Percentiles rank a stretch among this genome's conserved stretches.
phyloP scores from a whole-genome alignment of 331 rosid genomes.

The Acacia pycnantha region DNA sequence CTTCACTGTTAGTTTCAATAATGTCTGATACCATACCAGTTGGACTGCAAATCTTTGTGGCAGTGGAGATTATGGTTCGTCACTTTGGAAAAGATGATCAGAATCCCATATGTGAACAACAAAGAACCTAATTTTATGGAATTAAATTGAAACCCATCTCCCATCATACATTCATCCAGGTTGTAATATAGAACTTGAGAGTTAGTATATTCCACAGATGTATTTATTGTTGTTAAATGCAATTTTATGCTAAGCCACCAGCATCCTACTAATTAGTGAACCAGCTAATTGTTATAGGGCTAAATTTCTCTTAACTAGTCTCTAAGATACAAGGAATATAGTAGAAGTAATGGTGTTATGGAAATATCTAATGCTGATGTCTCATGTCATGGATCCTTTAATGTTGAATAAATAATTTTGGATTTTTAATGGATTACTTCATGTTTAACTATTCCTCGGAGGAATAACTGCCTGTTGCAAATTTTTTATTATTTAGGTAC shows the following conservation, averaged over 20 bases:
- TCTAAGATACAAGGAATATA: background rate
- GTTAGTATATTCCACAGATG: background rate
- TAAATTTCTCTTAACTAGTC: background rate
- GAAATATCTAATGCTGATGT: background rate
- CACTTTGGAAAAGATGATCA: background rate
- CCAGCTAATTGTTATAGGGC: background rate
- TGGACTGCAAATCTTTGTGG: background rate
- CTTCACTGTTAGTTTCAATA: background rate
- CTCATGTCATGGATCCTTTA: background rate
- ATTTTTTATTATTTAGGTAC: background rate
- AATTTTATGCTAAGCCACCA: background rate
- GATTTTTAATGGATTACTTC: background rate
- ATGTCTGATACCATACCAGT: background rate
- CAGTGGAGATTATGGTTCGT: background rate
- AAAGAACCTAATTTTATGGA: background rate
- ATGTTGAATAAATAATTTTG: background rate
- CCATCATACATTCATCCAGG: background rate
- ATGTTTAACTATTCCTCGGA: background rate
- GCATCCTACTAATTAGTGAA: background rate
- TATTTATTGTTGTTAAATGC: background rate
- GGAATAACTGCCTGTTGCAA: background rate
- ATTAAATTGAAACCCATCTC: background rate
- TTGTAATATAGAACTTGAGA: background rate
- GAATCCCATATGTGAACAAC: background rate
- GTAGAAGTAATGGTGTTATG: background rate